phyloP scores from a whole-genome alignment of 495 filamentous ascomycete genomes.

The Zalerion maritima region DNA sequence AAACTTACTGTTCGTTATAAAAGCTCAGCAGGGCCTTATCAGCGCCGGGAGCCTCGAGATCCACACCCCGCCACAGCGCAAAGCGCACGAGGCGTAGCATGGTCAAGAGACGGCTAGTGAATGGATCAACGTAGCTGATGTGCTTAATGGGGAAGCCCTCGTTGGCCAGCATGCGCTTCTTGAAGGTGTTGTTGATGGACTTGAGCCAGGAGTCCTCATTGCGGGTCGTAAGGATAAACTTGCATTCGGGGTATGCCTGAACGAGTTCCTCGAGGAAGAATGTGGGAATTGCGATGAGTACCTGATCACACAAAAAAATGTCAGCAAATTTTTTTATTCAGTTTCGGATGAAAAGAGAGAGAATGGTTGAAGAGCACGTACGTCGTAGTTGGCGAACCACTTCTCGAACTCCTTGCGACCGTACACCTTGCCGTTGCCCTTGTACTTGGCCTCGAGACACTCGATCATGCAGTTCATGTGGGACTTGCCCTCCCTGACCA shows the following conservation, averaged over 20 bases:
- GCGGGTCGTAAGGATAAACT: slow-evolving; percentile 23
- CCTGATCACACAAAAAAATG: slow-evolving; percentile 9
- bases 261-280: slow-evolving; percentile 22
- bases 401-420: slow-evolving; percentile 11
- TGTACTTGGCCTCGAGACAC: slow-evolving; percentile 7
- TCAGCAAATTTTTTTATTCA: no score
- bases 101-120: slow-evolving; percentile 5
- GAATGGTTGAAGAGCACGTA: slow-evolving; percentile 15
- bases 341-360: no score
- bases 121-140: slow-evolving; percentile 6
- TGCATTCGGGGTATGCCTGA: slow-evolving; percentile 23
- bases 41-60: no score
- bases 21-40: no score
- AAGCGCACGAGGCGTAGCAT: no score
- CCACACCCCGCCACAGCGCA: no score
- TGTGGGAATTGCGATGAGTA: slow-evolving; percentile 20
- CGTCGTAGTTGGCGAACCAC: slow-evolving; percentile 17
- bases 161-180: slow-evolving; percentile 1
- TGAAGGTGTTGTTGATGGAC: slow-evolving; percentile 9
- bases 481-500: slow-evolving; percentile 3
- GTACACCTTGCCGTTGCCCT: slow-evolving; percentile 8
- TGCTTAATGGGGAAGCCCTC: slow-evolving; percentile 7
- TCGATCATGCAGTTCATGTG: slow-evolving; percentile 9
- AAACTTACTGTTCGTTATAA: no score
- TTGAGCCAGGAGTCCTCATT: slow-evolving; percentile 20